Base-by-base conservation (phyloP, 140 eudicot species). In the Erigeron philadelphicus region DNA sequence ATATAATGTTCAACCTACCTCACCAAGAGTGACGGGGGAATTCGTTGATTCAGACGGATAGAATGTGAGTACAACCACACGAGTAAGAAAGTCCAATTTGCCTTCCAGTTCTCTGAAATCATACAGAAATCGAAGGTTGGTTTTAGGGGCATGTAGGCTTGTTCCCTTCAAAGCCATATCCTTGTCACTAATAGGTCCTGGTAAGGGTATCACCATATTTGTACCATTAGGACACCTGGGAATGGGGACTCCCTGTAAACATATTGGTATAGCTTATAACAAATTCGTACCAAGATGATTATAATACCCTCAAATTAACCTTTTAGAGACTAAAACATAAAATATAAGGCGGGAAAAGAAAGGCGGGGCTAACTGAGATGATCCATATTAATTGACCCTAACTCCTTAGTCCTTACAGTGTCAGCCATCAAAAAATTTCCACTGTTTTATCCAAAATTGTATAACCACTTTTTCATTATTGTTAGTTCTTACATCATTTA, bases 141-240 rank as follows among this genome's bases (percentile, higher is more conserved):
- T 72, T 48, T 66, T 63, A 53, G 75, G 74, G 16, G 81, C 76
- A 81, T 77, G 87, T 42, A 83, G 58, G 44, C 80, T 90, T 68
- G 95, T 84, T 62, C 87, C 84, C 9, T 87, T 82, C 17, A 84
- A 77, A 66, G 84, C 86, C 95, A 82, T 76, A 71, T 90, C 97
- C 80, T 85, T 90, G n/a, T 86, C 75, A 71, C 86, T 85, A 52
- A 82, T 74, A 38, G 87, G 82, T 44, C 97, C 96, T 44, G 87
- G 72, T 72, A 90, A 67, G 35, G 96, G 87, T 67, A 90, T 83
- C 74, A 86, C 54, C 71, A 90, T 67, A 72, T 88, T 90, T 69
- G 97, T 90, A 74, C 96, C 97, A 71, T 72, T 84, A 57, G 83
- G 87, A 88, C 96, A 90, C 78, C 81, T 87, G 72, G 97, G 96